Conservation (phyloP, 495 filamentous ascomycete genomes). For the Aspergillus avenaceus region DNA sequence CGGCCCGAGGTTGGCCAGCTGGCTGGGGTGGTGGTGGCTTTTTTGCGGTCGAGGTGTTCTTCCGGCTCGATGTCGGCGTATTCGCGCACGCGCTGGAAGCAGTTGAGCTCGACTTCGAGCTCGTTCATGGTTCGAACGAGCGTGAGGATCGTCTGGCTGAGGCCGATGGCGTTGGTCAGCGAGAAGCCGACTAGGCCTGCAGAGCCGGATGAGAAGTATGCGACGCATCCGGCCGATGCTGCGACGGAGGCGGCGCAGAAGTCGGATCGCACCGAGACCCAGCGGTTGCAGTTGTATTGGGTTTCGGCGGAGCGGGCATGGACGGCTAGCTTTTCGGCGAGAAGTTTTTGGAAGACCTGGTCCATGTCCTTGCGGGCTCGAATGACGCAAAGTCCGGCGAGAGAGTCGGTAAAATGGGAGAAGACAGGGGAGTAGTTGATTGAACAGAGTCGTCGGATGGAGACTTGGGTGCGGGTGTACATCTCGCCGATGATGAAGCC, state of each 20-base stretch:
- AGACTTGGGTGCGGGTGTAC: slow-evolving; percentile 45
- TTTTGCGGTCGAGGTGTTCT: slow-evolving; percentile 24
- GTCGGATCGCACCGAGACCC: slow-evolving; percentile 46
- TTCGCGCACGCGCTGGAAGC: slow-evolving; percentile 45
- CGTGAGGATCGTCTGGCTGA: slow-evolving; percentile 40
- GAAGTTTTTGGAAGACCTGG: slow-evolving; percentile 32
- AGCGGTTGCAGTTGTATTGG: slow-evolving; percentile 47
- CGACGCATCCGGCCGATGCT: slow-evolving; percentile 41
- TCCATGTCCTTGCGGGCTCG: slow-evolving; percentile 43
- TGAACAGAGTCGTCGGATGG: slow-evolving; percentile 37
- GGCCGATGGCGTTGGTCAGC: slow-evolving; percentile 43
- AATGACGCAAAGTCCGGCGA: slow-evolving; percentile 44
- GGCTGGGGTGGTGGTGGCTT: slow-evolving; percentile 36
- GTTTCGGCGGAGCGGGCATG: slow-evolving; percentile 37
- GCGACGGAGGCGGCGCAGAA: slow-evolving; percentile 44
- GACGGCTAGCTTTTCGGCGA: slow-evolving; percentile 38
- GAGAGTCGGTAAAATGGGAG: slow-evolving; percentile 46
- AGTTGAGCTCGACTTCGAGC: slow-evolving; percentile 47
- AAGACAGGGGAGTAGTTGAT: slow-evolving; percentile 47
- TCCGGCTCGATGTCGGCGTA: slow-evolving; percentile 43
- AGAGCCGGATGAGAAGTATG: slow-evolving; percentile 34
- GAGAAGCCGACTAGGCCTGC: slow-evolving; percentile 48
- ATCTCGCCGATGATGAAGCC: slow-evolving; percentile 45
- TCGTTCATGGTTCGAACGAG: slow-evolving; percentile 46
- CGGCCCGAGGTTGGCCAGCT: slow-evolving; percentile 45